phyloP scores from a whole-genome alignment of 2,329 filamentous ascomycete genomes.

The Salinomyces thailandicus region DNA sequence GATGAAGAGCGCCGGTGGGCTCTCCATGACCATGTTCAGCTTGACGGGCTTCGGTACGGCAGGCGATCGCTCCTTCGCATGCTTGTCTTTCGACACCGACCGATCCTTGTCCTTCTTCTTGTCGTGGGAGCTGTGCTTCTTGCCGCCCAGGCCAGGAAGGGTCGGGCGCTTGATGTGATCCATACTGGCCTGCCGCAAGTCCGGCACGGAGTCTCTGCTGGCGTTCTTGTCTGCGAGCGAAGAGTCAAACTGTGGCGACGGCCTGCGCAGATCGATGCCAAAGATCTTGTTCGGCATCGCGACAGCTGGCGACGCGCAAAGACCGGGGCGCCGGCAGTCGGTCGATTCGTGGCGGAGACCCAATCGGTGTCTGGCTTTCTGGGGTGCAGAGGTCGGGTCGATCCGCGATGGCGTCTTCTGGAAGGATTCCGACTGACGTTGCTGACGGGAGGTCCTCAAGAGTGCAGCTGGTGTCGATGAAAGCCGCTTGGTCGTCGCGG shows the following conservation, averaged over 20 bases:
- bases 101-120: slow-evolving; percentile 16
- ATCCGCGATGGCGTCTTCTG: slow-evolving; percentile 3
- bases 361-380: not conserved
- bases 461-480: not conserved
- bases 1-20: slow-evolving; percentile 75
- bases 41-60: slow-evolving; percentile 33
- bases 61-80: slow-evolving; percentile 13
- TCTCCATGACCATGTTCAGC: slow-evolving; percentile 62
- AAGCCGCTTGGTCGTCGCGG: too few species aligned
- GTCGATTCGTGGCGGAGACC: slow-evolving; percentile 1
- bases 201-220: slow-evolving; percentile 8
- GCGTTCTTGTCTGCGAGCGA: slow-evolving; percentile 8
- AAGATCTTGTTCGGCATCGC: slow-evolving; percentile 25
- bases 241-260: slow-evolving; percentile 8
- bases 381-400: slow-evolving; percentile 1
- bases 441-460: not conserved
- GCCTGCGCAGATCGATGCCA: slow-evolving; percentile 21
- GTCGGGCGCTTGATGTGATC: slow-evolving; percentile 26
- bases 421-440: not conserved
- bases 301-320: slow-evolving; percentile 4
- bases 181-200: slow-evolving; percentile 22
- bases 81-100: slow-evolving; percentile 20
- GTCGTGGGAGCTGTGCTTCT: slow-evolving; percentile 11
- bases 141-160: slow-evolving; percentile 8
- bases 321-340: too few species aligned